Conservation (phyloP, 306 rosid genomes). For the Castanopsis chinensis region DNA sequence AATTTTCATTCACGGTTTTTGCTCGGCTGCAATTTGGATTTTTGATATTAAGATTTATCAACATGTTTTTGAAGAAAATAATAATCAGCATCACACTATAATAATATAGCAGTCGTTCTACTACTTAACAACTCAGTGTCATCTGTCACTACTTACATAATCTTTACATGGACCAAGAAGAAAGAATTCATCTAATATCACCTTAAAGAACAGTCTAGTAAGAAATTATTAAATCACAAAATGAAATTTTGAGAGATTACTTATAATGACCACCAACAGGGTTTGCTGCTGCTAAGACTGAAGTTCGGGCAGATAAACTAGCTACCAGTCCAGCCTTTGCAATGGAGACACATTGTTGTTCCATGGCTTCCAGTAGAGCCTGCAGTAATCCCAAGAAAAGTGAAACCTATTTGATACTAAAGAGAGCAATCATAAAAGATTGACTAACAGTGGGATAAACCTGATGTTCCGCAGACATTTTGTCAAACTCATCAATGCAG, state of each 20-base stretch:
- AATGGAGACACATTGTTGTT: slow-evolving; percentile 96
- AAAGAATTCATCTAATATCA: slow-evolving; percentile 5
- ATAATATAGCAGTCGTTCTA: background rate
- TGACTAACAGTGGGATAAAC: slow-evolving; percentile 45
- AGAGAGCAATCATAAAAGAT: slow-evolving; percentile 22
- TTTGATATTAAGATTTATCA: slow-evolving; percentile 15
- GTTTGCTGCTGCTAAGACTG: slow-evolving; percentile 95
- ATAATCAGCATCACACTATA: slow-evolving; percentile 12
- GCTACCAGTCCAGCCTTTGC: slow-evolving; percentile 98
- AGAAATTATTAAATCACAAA: slow-evolving; percentile 17
- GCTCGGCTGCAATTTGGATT: slow-evolving; percentile 72
- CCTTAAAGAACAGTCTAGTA: background rate
- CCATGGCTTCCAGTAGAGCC: slow-evolving; percentile 97
- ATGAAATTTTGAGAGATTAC: slow-evolving; percentile 39
- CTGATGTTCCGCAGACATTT: slow-evolving; percentile 97
- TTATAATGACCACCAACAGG: slow-evolving; percentile 96
- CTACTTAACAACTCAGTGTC: background rate
- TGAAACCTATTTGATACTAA: slow-evolving; percentile 14
- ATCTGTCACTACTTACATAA: background rate
- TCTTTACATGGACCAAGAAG: background rate
- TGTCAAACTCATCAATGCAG: slow-evolving; percentile 91
- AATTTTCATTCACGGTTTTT: slow-evolving; percentile 94
- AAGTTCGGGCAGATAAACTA: slow-evolving; percentile 91
- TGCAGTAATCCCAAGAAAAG: slow-evolving; percentile 28
- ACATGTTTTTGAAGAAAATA: slow-evolving; percentile 18